Evolutionary conservation across 495 filamentous ascomycete species (phyloP).

Genomic region (Emericellopsis terricola): DNA sequence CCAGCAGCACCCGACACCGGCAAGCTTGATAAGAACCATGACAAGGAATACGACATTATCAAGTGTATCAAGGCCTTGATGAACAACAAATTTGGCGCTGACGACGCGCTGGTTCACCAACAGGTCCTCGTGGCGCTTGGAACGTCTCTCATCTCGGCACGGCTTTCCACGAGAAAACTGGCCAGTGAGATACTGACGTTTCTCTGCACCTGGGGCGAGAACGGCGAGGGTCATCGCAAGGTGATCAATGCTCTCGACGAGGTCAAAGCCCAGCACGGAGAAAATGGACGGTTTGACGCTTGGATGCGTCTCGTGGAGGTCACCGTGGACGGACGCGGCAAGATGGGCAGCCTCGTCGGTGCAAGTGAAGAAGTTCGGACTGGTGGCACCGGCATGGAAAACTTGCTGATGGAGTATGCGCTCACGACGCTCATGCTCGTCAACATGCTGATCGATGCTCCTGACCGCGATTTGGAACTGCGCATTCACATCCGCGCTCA

Average conservation of each 20-base stretch:
- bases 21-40: conserved; percentile 71
- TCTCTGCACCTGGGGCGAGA: conserved; percentile 78
- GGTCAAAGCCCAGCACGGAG: conserved; percentile 73
- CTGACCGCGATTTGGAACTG: conserved; percentile 73
- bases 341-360: conserved; percentile 95
- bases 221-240: conserved; percentile 85
- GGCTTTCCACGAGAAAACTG: conserved; percentile 81
- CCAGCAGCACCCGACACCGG: conserved; percentile 45
- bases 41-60: conserved; percentile 91
- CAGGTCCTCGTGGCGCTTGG: conserved; percentile 77
- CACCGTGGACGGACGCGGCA: conserved; percentile 87
- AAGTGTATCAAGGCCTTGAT: conserved; percentile 94
- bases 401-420: conserved; percentile 96
- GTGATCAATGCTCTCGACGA: conserved; percentile 87
- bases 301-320: conserved; percentile 99
- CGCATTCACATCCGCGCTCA: conserved; percentile 90
- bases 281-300: conserved; percentile 92
- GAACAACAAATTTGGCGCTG: conserved; percentile 98
- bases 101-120: conserved; percentile 86
- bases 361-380: conserved; percentile 94
- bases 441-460: conserved; percentile 91
- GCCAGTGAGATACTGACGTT: conserved; percentile 96
- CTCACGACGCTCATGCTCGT: conserved; percentile 87
- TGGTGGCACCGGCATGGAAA: conserved; percentile 97
- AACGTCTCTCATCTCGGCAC: conserved; percentile 72